phyloP scores from a whole-genome alignment of 371 early-diverging fungal genomes.

The Mitosporidium daphniae region DNA sequence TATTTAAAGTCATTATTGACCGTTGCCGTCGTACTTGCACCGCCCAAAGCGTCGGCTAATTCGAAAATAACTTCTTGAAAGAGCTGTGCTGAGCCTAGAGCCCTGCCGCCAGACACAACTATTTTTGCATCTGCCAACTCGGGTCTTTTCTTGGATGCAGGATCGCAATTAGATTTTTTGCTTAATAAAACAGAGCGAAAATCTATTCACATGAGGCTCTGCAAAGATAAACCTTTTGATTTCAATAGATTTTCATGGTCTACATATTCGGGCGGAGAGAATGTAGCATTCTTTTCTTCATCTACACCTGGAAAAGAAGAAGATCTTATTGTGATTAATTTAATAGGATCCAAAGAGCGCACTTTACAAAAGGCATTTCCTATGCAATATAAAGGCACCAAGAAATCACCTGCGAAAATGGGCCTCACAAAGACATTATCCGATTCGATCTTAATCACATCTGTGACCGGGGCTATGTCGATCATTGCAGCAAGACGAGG shows the following conservation, averaged over 20 bases:
- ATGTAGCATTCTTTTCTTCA: slow-evolving; percentile 39
- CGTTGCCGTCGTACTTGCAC: no score
- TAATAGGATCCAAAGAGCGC: slow-evolving; percentile 38
- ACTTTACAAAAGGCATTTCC: slow-evolving; percentile 84
- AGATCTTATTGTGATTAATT: slow-evolving; percentile 51
- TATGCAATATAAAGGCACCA: slow-evolving; percentile 4
- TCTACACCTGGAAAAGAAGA: slow-evolving; percentile 59
- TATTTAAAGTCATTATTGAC: no score
- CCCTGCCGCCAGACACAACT: slow-evolving; percentile 72
- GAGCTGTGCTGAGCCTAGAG: slow-evolving; percentile 81
- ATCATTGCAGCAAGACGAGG: slow-evolving; percentile 63
- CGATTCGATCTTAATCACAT: slow-evolving; percentile 30
- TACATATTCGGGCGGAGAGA: neutral
- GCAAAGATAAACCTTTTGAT: neutral
- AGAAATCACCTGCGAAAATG: slow-evolving; percentile 44
- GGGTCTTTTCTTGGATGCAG: no score
- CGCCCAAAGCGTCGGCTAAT: slow-evolving; percentile 67
- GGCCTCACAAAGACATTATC: slow-evolving; percentile 70
- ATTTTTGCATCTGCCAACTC: slow-evolving; percentile 48
- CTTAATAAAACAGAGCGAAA: no score
- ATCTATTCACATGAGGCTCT: slow-evolving; percentile 1
- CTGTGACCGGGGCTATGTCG: slow-evolving; percentile 55
- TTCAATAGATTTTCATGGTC: neutral
- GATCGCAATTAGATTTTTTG: slow-evolving; percentile 13
- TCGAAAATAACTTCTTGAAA: slow-evolving; percentile 54